Conservation (phyloP, 306 rosid species). For the Dalbergia cochinchinensis region DNA sequence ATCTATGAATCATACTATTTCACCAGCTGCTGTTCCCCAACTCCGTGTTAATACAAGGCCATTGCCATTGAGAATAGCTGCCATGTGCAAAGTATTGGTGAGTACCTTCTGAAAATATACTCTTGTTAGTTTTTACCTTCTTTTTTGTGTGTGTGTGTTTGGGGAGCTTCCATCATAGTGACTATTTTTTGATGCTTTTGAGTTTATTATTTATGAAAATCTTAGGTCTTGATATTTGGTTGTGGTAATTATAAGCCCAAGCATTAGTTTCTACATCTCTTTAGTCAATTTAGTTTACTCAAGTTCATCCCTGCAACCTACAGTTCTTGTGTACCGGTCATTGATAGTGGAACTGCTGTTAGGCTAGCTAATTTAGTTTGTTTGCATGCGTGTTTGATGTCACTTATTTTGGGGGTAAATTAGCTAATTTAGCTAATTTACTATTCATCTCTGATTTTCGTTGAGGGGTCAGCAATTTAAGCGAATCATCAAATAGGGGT, state of each 20-base stretch:
- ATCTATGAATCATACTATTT: constrained; percentile 49
- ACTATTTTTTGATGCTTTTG: constrained; percentile 12
- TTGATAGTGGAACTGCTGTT: constrained; percentile 10
- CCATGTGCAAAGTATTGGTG: constrained; percentile 92
- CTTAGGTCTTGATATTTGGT: constrained; percentile 34
- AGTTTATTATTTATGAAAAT: constrained; percentile 36
- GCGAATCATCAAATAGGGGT: constrained; percentile 14
- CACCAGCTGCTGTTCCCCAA: constrained; percentile 70
- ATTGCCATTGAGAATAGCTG: constrained; percentile 83
- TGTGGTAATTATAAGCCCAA: constrained; percentile 30
- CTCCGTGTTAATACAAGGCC: constrained; percentile 65
- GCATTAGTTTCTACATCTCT: neutral
- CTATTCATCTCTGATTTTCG: constrained; percentile 3
- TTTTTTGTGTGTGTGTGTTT: constrained; percentile 21
- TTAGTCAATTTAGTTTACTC: constrained; percentile 28
- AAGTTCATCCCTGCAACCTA: constrained; percentile 39
- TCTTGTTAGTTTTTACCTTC: neutral
- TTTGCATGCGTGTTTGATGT: neutral
- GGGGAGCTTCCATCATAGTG: constrained; percentile 30
- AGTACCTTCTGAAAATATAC: constrained; percentile 47
- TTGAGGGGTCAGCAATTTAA: neutral
- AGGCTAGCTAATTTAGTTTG: constrained; percentile 26
- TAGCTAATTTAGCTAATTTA: too few relatives aligned
- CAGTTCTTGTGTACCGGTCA: constrained; percentile 10
- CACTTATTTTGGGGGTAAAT: neutral